Conservation (phyloP, 2,329 filamentous ascomycete species). For the Dendryphion nanum region DNA sequence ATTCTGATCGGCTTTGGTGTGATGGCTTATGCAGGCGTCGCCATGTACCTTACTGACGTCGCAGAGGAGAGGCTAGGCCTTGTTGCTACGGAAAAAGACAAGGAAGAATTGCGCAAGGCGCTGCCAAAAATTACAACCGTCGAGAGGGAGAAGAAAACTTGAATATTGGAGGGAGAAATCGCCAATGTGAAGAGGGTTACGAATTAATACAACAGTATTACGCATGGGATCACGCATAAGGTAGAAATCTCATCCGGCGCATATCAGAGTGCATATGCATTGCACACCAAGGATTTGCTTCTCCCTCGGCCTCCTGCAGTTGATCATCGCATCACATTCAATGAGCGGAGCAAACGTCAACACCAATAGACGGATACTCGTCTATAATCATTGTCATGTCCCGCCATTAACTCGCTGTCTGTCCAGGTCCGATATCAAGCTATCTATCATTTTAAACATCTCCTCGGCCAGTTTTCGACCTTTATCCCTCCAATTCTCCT, state of each 20-base stretch:
- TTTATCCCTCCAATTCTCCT: slow-evolving; percentile 28
- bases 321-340: too few relatives aligned
- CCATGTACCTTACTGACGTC: slow-evolving; percentile 70
- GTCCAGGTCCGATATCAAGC: slow-evolving; percentile 24
- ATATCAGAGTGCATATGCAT: too few relatives aligned
- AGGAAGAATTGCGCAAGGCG: slow-evolving; percentile 60
- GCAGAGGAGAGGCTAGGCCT: slow-evolving; percentile 73
- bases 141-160: slow-evolving; percentile 18
- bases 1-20: slow-evolving; percentile 70
- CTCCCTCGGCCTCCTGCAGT: too few relatives aligned
- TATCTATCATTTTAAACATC: slow-evolving; percentile 38
- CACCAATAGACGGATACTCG: too few relatives aligned
- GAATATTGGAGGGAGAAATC: too few relatives aligned
- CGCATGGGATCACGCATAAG: too few relatives aligned
- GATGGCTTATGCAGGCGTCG: slow-evolving; percentile 72
- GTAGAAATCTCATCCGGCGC: too few relatives aligned
- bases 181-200: too few relatives aligned
- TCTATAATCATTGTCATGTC: too few relatives aligned
- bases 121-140: slow-evolving; percentile 58
- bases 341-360: too few relatives aligned
- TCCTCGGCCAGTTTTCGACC: slow-evolving; percentile 33
- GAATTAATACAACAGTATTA: too few relatives aligned
- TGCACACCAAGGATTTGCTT: too few relatives aligned
- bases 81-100: slow-evolving; percentile 71
- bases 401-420: neutral